These are phyloP conservation scores for Hanseniaspora taiwanica DNA, from an alignment of 805 yeast species.

Conservation along the genomic window DNA sequence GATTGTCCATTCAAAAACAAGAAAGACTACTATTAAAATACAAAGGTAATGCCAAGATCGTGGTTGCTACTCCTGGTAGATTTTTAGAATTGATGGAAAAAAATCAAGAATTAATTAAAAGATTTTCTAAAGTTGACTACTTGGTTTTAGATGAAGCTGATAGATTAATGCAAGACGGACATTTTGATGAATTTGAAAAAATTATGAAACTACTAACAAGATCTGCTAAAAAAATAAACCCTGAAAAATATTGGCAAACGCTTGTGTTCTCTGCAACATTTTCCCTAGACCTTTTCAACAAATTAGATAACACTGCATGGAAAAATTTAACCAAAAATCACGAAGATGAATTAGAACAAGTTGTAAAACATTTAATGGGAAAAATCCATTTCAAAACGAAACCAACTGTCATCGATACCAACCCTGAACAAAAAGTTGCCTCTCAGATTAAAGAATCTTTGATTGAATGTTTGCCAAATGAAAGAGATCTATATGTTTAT, in stretches of 20 bases:
- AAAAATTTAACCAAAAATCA: slow-evolving; percentile 13
- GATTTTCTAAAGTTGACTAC: slow-evolving; percentile 32
- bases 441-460: slow-evolving; percentile 68
- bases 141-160: slow-evolving; percentile 92
- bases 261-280: slow-evolving; percentile 94
- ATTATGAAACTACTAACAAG: slow-evolving; percentile 52
- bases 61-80: slow-evolving; percentile 95
- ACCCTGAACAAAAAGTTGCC: slow-evolving; percentile 73
- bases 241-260: slow-evolving; percentile 58
- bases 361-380: slow-evolving; percentile 47
- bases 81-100: slow-evolving; percentile 69
- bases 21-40: slow-evolving; percentile 53
- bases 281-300: slow-evolving; percentile 66
- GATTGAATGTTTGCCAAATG: slow-evolving; percentile 81
- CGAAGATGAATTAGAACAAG: slow-evolving; percentile 37
- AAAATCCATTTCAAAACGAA: slow-evolving; percentile 61
- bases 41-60: slow-evolving; percentile 52
- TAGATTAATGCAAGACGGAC: slow-evolving; percentile 87
- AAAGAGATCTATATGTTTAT: slow-evolving; percentile 80
- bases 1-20: slow-evolving; percentile 87
- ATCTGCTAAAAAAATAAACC: slow-evolving; percentile 21
- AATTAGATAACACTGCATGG: slow-evolving; percentile 36
- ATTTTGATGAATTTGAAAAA: slow-evolving; percentile 82
- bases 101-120: slow-evolving; percentile 28
- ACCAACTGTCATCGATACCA: slow-evolving; percentile 70